phyloP scores from a whole-genome alignment of 1,284 basidiomycete genomes.

The Thelephora terrestris region DNA sequence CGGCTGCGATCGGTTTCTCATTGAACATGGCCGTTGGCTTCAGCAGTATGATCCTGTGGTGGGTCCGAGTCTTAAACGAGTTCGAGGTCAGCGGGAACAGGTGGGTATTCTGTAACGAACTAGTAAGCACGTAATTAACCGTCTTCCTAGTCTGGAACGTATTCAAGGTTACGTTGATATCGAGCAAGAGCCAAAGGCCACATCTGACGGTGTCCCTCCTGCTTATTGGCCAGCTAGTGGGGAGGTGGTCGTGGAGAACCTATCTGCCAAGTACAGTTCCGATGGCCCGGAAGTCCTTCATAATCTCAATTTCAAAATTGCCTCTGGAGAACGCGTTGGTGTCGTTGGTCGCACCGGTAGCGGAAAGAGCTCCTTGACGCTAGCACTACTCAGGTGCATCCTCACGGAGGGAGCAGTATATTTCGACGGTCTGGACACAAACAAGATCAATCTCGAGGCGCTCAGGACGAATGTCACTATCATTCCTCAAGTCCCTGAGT shows the following conservation, averaged over 20 bases:
- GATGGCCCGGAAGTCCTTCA: slow-evolving; percentile 36
- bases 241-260: slow-evolving; percentile 47
- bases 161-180: slow-evolving; percentile 64
- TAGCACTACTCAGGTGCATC: slow-evolving; percentile 35
- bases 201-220: slow-evolving; percentile 45
- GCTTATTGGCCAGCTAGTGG: slow-evolving; percentile 75
- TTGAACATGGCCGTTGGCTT: slow-evolving; percentile 47
- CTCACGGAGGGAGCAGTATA: slow-evolving; percentile 35
- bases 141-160: slow-evolving; percentile 13
- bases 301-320: slow-evolving; percentile 36
- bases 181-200: slow-evolving; percentile 56
- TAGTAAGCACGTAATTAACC: not conserved
- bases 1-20: slow-evolving; percentile 39
- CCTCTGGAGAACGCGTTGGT: slow-evolving; percentile 42
- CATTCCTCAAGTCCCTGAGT: slow-evolving; percentile 35
- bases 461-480: slow-evolving; percentile 40
- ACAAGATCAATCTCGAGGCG: slow-evolving; percentile 52
- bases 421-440: slow-evolving; percentile 23
- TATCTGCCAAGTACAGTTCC: slow-evolving; percentile 46
- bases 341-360: slow-evolving; percentile 63
- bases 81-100: slow-evolving; percentile 40
- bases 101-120: not conserved
- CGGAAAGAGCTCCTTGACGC: slow-evolving; percentile 47
- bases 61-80: slow-evolving; percentile 44
- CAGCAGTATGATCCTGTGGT: slow-evolving; percentile 42